phyloP scores from a whole-genome alignment of 202 grass and related monocot species.

The Cymbopogon flexuosus region DNA sequence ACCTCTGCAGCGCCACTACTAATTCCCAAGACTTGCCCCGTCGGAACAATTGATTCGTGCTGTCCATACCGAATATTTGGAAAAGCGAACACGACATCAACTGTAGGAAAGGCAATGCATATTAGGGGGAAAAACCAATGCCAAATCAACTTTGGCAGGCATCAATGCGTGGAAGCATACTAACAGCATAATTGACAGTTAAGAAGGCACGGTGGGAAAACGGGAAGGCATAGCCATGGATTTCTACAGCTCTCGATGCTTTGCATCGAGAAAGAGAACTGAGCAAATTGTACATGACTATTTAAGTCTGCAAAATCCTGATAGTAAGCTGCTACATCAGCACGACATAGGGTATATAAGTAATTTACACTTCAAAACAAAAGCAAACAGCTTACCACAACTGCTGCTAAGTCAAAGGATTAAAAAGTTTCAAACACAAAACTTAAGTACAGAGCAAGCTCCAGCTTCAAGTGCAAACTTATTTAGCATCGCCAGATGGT shows the following conservation, averaged over 20 bases:
- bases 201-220: neutral
- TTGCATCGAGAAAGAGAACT: neutral
- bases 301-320: neutral
- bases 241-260: constrained; percentile 3
- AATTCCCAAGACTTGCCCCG: neutral
- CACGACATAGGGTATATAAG: constrained; percentile 12
- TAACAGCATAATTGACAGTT: neutral
- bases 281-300: neutral
- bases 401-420: constrained; percentile 7
- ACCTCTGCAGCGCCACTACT: neutral
- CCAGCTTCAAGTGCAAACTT: constrained; percentile 1
- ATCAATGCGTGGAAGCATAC: neutral
- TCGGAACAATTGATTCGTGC: neutral
- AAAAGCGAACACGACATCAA: neutral
- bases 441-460: neutral
- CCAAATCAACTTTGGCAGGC: neutral
- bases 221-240: neutral
- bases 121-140: neutral
- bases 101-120: neutral
- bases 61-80: neutral
- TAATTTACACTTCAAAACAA: constrained; percentile 19
- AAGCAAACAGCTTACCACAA: constrained; percentile 17
- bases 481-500: neutral
- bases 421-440: neutral
- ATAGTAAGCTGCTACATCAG: constrained; percentile 9